Evolutionary conservation across 2,329 filamentous ascomycete species (phyloP).

Genomic region (Coniochaeta sp.): DNA sequence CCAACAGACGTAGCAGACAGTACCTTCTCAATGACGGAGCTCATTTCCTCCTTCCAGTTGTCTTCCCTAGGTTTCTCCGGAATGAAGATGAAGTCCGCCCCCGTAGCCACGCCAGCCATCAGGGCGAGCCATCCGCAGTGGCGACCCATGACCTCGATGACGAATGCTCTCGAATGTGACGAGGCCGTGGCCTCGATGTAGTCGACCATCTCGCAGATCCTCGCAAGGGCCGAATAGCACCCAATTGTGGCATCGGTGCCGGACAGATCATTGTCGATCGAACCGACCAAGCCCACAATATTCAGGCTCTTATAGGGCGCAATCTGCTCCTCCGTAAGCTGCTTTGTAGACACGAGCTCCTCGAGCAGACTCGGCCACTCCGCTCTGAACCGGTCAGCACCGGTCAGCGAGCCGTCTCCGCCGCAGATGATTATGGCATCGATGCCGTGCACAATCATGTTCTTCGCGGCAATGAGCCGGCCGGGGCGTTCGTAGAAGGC

Average conservation of each 20-base stretch:
- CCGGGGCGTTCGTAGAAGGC: constrained; percentile 85
- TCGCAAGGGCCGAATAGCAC: constrained; percentile 84
- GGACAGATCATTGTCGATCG: constrained; percentile 97
- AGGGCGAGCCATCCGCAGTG: constrained; percentile 97
- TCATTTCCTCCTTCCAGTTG: constrained; percentile 89
- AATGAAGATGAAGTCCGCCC: constrained; percentile 94
- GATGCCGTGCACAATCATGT: constrained; percentile 88
- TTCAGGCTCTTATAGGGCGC: constrained; percentile 80
- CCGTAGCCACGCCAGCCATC: constrained; percentile 91
- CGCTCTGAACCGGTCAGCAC: constrained; percentile 83
- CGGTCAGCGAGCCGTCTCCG: constrained; percentile 92
- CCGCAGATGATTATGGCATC: constrained; percentile 95
- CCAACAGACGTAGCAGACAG: constrained; percentile 1
- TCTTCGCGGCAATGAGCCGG: constrained; percentile 79
- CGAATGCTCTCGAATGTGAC: constrained; percentile 92
- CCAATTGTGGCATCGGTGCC: constrained; percentile 97
- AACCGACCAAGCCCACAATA: constrained; percentile 92
- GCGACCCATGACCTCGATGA: constrained; percentile 96
- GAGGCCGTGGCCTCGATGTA: constrained; percentile 93
- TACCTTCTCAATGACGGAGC: constrained; percentile 64
- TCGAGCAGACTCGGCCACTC: constrained; percentile 87
- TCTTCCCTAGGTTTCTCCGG: constrained; percentile 84
- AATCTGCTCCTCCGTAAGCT: constrained; percentile 64
- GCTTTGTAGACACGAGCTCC: constrained; percentile 69
- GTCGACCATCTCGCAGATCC: constrained; percentile 94